Evolutionary conservation across 164 flowering plant genomes (phyloP).

Genomic region (Hamamelis virginiana): DNA sequence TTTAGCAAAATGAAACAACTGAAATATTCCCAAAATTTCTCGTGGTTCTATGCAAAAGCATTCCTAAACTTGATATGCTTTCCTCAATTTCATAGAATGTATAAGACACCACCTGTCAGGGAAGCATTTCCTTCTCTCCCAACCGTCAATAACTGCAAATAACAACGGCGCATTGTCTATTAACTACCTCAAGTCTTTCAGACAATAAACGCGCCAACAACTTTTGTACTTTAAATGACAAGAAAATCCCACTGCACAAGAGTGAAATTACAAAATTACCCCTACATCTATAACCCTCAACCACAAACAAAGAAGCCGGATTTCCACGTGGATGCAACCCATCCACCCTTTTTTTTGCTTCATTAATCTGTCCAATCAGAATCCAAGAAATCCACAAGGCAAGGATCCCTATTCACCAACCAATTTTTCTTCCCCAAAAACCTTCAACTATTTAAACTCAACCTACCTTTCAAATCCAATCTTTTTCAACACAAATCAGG

Average conservation of each 20-base stretch:
- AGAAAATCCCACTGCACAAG: background rate
- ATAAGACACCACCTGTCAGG: too few relatives aligned
- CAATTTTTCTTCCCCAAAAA: background rate
- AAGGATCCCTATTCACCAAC: constrained; percentile 13
- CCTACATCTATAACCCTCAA: background rate
- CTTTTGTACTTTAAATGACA: background rate
- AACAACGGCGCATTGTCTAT: too few relatives aligned
- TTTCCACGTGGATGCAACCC: background rate
- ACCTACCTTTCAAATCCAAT: background rate
- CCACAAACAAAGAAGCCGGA: background rate
- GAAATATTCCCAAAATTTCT: too few relatives aligned
- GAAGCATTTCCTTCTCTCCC: too few relatives aligned
- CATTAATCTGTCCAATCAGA: constrained; percentile 8
- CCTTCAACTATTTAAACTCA: background rate
- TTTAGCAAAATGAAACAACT: too few relatives aligned
- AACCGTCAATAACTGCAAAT: too few relatives aligned
- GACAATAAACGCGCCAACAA: background rate
- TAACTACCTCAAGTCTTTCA: too few relatives aligned
- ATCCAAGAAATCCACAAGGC: background rate
- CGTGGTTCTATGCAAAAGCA: too few relatives aligned
- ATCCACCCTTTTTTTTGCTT: background rate
- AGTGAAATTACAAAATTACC: background rate
- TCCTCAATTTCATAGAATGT: too few relatives aligned
- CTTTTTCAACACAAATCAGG: background rate
- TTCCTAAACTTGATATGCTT: too few relatives aligned